Percentiles rank a stretch among this genome's conserved stretches.
These are phyloP conservation scores for Penicillium dipodomyicola DNA, from an alignment of 495 filamentous ascomycete species.

Conservation along the genomic window DNA sequence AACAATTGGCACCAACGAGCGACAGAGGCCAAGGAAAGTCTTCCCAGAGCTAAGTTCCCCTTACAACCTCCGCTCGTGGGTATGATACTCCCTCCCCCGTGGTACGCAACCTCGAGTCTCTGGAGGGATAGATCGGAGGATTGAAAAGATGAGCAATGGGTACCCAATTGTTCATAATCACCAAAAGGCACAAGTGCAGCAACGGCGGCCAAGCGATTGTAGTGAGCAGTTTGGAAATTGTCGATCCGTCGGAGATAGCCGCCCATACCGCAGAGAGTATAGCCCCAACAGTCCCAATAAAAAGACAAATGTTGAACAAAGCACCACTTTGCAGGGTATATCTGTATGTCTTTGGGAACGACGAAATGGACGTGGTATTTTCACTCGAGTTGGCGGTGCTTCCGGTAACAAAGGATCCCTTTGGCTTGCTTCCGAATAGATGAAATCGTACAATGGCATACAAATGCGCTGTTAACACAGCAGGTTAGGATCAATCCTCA, in stretches of 20 bases:
- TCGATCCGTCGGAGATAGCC: not conserved
- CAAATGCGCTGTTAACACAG: slow-evolving; percentile 24
- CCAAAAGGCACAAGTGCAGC: slow-evolving; percentile 29
- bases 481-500: not conserved
- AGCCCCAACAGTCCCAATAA: slow-evolving; percentile 19
- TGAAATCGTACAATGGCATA: slow-evolving; percentile 31
- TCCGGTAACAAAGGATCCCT: slow-evolving; percentile 41
- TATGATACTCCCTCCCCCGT: slow-evolving; percentile 4
- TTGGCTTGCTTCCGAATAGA: slow-evolving; percentile 30
- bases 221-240: slow-evolving; percentile 12
- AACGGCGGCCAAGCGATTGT: slow-evolving; percentile 32
- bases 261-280: slow-evolving; percentile 8
- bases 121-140: slow-evolving; percentile 21
- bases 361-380: slow-evolving; percentile 16
- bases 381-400: slow-evolving; percentile 32
- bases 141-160: slow-evolving; percentile 30
- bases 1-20: not conserved
- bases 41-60: not conserved
- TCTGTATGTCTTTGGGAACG: slow-evolving; percentile 12
- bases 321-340: slow-evolving; percentile 29
- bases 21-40: not conserved
- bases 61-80: not conserved
- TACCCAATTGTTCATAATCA: slow-evolving; percentile 25
- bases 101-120: slow-evolving; percentile 9
- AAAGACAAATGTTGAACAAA: slow-evolving; percentile 19